These are phyloP conservation scores for Thalassiosira hispida DNA, from an alignment of 352 stramenopile genomes.

Conservation along the genomic window DNA sequence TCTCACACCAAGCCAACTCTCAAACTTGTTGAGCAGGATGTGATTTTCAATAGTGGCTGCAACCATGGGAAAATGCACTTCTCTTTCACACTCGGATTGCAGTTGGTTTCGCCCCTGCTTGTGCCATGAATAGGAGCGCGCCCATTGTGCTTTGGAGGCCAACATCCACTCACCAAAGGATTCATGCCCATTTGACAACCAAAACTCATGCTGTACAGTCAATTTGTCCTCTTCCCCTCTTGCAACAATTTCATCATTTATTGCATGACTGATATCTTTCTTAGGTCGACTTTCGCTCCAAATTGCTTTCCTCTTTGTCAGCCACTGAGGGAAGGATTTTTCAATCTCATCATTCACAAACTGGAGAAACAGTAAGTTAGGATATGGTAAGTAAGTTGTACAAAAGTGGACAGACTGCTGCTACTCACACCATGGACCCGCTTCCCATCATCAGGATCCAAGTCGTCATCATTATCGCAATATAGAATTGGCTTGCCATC, in stretches of 20 bases:
- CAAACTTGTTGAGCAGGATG: slow-evolving; percentile 46
- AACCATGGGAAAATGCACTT: slow-evolving; percentile 57
- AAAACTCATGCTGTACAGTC: slow-evolving; percentile 68
- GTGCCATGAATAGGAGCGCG: slow-evolving; percentile 70
- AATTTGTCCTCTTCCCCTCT: slow-evolving; percentile 13
- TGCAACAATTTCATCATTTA: neutral
- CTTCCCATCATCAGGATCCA: slow-evolving; percentile 56
- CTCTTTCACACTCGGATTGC: slow-evolving; percentile 66
- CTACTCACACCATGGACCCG: slow-evolving; percentile 35
- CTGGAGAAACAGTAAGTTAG: too few relatives aligned
- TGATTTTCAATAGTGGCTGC: slow-evolving; percentile 15
- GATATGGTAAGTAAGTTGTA: too few relatives aligned
- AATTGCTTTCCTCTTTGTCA: slow-evolving; percentile 45
- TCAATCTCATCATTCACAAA: slow-evolving; percentile 43
- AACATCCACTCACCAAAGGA: slow-evolving; percentile 70
- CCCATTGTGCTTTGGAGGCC: slow-evolving; percentile 60
- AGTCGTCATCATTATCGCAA: slow-evolving; percentile 56
- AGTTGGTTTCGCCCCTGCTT: slow-evolving; percentile 54
- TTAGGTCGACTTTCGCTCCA: slow-evolving; percentile 32
- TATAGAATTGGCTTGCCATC: slow-evolving; percentile 46
- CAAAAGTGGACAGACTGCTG: too few relatives aligned
- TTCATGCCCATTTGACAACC: slow-evolving; percentile 58
- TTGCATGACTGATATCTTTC: slow-evolving; percentile 2
- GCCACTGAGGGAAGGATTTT: slow-evolving; percentile 55
- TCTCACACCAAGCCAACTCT: slow-evolving; percentile 69